Evolutionary conservation across 352 stramenopile species (phyloP).

Genomic region (Phytophthora fragariae): DNA sequence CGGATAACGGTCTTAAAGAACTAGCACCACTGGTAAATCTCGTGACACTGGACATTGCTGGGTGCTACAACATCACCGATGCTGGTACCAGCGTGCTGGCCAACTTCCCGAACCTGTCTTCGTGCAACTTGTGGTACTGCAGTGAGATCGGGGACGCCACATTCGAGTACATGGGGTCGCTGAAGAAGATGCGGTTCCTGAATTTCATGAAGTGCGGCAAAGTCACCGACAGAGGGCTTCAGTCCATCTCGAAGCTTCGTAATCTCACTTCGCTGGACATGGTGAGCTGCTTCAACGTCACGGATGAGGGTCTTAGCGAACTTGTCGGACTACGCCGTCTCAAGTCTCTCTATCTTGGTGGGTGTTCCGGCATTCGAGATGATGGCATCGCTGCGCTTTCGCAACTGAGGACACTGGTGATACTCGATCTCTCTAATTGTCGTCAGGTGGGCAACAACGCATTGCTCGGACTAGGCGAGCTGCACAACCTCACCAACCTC

Average conservation of each 20-base stretch:
- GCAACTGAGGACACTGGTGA: conserved; percentile 53
- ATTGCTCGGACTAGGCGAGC: conserved; percentile 57
- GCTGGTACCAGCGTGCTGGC: conserved; percentile 61
- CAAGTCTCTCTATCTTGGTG: conserved; percentile 70
- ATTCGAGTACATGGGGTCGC: conserved; percentile 58
- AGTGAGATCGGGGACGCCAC: conserved; percentile 77
- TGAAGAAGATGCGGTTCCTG: conserved; percentile 72
- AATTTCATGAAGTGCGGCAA: conserved; percentile 88
- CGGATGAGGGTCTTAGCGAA: conserved; percentile 53
- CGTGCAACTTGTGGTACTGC: conserved; percentile 86
- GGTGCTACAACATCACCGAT: conserved; percentile 87
- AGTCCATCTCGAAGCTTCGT: conserved; percentile 55
- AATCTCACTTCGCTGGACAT: conserved; percentile 78
- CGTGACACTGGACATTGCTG: conserved; percentile 71
- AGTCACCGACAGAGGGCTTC: conserved; percentile 60
- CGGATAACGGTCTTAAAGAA: conserved; percentile 58
- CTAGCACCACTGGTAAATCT: conserved; percentile 66
- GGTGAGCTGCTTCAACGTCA: conserved; percentile 81
- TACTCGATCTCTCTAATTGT: conserved; percentile 81
- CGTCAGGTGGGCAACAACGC: conserved; percentile 75
- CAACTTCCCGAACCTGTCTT: conserved; percentile 64
- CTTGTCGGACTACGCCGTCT: conserved; percentile 55
- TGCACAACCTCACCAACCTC: conserved; percentile 69
- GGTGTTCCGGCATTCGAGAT: conserved; percentile 65
- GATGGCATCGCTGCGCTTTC: conserved; percentile 60